These are phyloP conservation scores for Polychaeton citri DNA, from an alignment of 2,329 filamentous ascomycete species.

Conservation along the genomic window DNA sequence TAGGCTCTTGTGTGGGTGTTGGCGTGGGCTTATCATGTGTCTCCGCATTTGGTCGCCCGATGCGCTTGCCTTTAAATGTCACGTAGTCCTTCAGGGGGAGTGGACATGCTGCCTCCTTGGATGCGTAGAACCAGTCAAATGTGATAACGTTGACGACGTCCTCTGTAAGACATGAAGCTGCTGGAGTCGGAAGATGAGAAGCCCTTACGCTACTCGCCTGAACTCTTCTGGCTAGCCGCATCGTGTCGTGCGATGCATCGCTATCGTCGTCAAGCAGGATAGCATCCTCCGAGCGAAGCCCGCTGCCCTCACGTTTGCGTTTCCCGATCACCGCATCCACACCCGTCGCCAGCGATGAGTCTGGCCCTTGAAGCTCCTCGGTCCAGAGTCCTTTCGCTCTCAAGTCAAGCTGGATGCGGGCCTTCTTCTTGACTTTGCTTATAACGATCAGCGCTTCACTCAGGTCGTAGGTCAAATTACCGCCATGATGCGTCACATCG, in stretches of 20 bases:
- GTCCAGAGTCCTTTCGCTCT: constrained; percentile 51
- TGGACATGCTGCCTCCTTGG: constrained; percentile 26
- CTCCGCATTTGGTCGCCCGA: constrained; percentile 19
- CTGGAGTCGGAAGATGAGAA: background rate
- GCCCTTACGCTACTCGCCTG: constrained; percentile 6
- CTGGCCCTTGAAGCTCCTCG: constrained; percentile 28
- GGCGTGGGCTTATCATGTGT: constrained; percentile 1
- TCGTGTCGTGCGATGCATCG: constrained; percentile 22
- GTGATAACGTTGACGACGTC: constrained; percentile 37
- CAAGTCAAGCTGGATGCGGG: constrained; percentile 66
- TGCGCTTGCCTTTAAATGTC: constrained; percentile 37
- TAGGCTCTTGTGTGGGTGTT: constrained; percentile 1
- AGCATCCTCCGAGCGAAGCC: constrained; percentile 1
- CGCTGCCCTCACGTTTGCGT: background rate
- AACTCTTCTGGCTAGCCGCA: background rate
- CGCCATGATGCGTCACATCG: constrained; percentile 40
- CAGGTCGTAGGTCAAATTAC: constrained; percentile 56
- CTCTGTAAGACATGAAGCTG: constrained; percentile 1
- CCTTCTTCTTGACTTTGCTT: constrained; percentile 55
- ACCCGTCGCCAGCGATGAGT: background rate
- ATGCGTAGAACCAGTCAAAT: constrained; percentile 41
- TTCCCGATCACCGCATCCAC: constrained; percentile 10
- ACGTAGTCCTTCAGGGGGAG: constrained; percentile 36
- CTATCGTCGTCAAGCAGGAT: constrained; percentile 17
- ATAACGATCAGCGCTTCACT: constrained; percentile 61